Percentiles rank a stretch among this genome's conserved stretches.
These are phyloP conservation scores for Dictyophora rubrovolvata DNA, from an alignment of 768 basidiomycete genomes.

Conservation along the genomic window DNA sequence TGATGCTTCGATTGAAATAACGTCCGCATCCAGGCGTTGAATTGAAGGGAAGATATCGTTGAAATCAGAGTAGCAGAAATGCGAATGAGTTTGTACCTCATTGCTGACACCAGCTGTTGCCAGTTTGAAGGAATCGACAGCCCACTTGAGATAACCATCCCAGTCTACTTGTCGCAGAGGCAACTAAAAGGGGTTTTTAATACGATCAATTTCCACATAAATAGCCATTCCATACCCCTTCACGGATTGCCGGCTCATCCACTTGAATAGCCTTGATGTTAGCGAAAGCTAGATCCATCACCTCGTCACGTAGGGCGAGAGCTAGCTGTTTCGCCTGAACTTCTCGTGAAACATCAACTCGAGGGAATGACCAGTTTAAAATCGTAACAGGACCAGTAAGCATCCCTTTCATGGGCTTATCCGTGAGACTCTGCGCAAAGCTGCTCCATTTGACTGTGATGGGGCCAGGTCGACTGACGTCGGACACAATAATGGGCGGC, in stretches of 20 bases:
- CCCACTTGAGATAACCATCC: constrained; percentile 95
- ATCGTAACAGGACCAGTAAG: constrained; percentile 96
- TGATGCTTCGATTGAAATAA: constrained; percentile 97
- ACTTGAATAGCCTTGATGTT: constrained; percentile 98
- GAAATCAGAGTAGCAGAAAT: constrained; percentile 99
- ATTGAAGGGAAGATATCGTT: constrained; percentile 98
- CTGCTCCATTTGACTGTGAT: constrained; percentile 97
- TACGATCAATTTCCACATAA: not conserved
- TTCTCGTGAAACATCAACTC: constrained; percentile 93
- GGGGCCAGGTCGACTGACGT: constrained; percentile 83
- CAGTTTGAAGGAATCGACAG: constrained; percentile 97
- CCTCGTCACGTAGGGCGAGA: constrained; percentile 95
- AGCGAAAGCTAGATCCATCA: constrained; percentile 91
- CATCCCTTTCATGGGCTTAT: constrained; percentile 99
- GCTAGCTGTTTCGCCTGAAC: constrained; percentile 97
- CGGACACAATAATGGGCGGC: constrained; percentile 96
- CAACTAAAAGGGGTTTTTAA: constrained; percentile 36
- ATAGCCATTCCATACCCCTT: constrained; percentile 57
- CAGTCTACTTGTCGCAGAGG: constrained; percentile 95
- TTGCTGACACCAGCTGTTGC: constrained; percentile 93
- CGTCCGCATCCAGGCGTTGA: constrained; percentile 93
- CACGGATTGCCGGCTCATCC: constrained; percentile 98
- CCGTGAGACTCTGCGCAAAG: constrained; percentile 91
- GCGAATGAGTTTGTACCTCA: constrained; percentile 93
- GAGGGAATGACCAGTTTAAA: constrained; percentile 99